Percentiles rank a stretch among this genome's conserved stretches.
Conservation (phyloP, 2,329 filamentous ascomycete genomes). For the Ceratocystis destructans region DNA sequence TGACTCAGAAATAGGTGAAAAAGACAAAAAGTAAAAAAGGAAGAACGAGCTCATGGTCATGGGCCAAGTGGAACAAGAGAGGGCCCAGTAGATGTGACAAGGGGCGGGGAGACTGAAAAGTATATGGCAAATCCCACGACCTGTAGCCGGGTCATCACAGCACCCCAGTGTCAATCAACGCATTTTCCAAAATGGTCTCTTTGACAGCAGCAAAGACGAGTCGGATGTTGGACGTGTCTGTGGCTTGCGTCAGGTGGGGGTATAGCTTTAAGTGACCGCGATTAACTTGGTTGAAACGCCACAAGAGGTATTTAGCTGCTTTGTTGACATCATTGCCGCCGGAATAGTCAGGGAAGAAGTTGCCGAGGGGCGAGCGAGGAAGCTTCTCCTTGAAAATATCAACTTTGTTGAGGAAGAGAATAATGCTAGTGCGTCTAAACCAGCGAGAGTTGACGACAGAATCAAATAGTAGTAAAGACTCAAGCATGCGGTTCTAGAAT, state of each 20-base stretch:
- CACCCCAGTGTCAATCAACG: slow-evolving; percentile 94
- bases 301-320: slow-evolving; percentile 91
- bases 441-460: slow-evolving; percentile 97
- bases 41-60: background rate
- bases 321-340: slow-evolving; percentile 96
- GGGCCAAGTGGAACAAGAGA: background rate
- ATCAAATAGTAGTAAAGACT: slow-evolving; percentile 89
- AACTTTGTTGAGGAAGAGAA: slow-evolving; percentile 97
- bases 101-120: background rate
- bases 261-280: slow-evolving; percentile 91
- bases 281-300: slow-evolving; percentile 98
- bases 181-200: slow-evolving; percentile 96
- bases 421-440: slow-evolving; percentile 99
- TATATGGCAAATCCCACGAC: too few species aligned
- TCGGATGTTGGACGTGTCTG: slow-evolving; percentile 95
- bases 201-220: slow-evolving; percentile 97
- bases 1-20: background rate
- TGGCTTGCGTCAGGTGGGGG: slow-evolving; percentile 95
- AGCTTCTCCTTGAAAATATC: slow-evolving; percentile 96
- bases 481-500: slow-evolving; percentile 96
- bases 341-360: slow-evolving; percentile 96
- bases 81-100: background rate
- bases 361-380: slow-evolving; percentile 71
- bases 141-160: slow-evolving; percentile 36
- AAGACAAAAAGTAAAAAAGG: background rate